Base-by-base conservation (phyloP, 495 filamentous ascomycete species). In the Peziza echinospora region DNA sequence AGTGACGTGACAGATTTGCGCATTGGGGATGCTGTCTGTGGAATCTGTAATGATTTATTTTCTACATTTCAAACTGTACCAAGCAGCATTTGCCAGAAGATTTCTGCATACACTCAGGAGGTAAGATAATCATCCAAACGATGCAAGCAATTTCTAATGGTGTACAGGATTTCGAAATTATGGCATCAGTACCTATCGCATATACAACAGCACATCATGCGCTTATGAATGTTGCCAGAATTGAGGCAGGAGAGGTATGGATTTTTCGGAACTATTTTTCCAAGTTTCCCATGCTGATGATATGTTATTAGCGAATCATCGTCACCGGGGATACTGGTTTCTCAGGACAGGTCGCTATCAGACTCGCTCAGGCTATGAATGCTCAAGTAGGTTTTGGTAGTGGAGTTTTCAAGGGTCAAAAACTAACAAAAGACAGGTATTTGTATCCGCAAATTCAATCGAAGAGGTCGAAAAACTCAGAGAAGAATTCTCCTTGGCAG, bases 141-240 rank as follows among this genome's bases (percentile, higher is more conserved):
- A 34, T n/a, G 7, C 8, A 34, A 34, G 26, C 7, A 34, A n/a
- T 34, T 34, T 34, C 26, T 34, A n/a, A n/a, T 34, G 7, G n/a
- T 8, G n/a, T 34, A n/a, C 26, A 34, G 26, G 26, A 34, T 34
- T 70, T 73, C 45, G 66, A 71, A 22, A 63, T 63, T 24, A 70
- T 69, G 6, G 71, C 70, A 1, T 67, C 70, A 8, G 54, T 78
- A 0, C 77, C 76, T 0, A 58, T 76, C 2, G 69, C 67, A 2
- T 80, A 69, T 47, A 56, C 57, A 43, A 76, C 74, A 0, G 76
- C 76, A 0, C 73, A 74, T 49, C 70, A 81, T 58, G 64, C 68
- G 0, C 54, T 80, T 0, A 50, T 59, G 11, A 55, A 64, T 21
- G 39, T 67, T 3, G 62, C 48, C 5, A 50, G 48, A 22, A 26